A percentile compares a stretch with the other conserved stretches of the same genome.
Evolutionary conservation across 2,329 filamentous ascomycete genomes (phyloP).

Genomic region (Fusarium acutatum): DNA sequence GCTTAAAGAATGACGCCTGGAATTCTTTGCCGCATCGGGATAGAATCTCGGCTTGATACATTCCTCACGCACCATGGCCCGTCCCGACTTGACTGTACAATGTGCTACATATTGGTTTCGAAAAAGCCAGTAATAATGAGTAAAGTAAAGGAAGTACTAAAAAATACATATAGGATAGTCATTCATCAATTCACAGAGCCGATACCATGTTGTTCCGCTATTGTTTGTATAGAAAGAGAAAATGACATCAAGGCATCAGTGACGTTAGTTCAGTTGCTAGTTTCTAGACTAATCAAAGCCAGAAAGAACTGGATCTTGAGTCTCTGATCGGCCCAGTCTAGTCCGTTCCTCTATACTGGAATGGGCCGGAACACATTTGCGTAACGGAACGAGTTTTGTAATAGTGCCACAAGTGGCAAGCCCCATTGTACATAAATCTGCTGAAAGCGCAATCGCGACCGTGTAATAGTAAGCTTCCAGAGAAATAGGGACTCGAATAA

Average conservation of each 20-base stretch:
- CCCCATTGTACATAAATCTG: neutral
- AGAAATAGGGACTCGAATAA: neutral
- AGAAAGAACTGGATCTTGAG: neutral
- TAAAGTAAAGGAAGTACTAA: fast-evolving
- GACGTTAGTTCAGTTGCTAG: fast-evolving
- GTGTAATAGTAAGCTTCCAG: neutral
- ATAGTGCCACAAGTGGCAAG: neutral
- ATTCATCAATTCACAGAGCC: neutral
- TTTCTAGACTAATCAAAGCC: neutral
- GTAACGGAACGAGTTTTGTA: fast-evolving
- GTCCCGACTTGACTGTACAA: neutral
- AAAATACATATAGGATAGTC: neutral
- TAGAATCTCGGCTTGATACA: neutral
- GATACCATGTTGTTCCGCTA: fast-evolving
- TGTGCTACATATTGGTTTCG: fast-evolving
- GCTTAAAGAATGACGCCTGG: neutral
- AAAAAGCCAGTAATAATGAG: fast-evolving
- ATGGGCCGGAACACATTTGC: neutral
- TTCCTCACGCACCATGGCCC: neutral
- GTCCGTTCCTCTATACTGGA: neutral
- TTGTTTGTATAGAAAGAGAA: neutral
- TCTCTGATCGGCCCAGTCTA: neutral
- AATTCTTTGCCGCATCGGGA: neutral
- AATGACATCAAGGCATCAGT: no score
- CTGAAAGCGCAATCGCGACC: no score